Evolutionary conservation across 129 eudicot species (phyloP).

Genomic region (Mikania micrantha): DNA sequence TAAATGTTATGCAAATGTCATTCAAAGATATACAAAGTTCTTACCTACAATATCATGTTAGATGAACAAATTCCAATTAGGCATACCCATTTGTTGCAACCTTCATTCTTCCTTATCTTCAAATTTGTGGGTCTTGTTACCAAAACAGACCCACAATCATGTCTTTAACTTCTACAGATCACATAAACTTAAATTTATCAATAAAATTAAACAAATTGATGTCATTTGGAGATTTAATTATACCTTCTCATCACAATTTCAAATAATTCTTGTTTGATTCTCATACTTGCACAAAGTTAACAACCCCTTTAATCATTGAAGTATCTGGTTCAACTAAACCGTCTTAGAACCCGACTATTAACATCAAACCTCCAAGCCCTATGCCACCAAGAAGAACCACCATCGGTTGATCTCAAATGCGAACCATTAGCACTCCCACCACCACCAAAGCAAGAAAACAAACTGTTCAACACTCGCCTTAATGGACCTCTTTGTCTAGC

Average conservation of each 20-base stretch:
- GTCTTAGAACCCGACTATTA: slow-evolving; percentile 2
- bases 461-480: slow-evolving; percentile 43
- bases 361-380: slow-evolving; percentile 11
- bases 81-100: slow-evolving; percentile 8
- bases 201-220: background rate
- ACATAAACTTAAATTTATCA: background rate
- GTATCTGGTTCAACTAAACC: background rate
- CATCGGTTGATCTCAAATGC: slow-evolving; percentile 24
- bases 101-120: slow-evolving; percentile 8
- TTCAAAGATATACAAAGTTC: background rate
- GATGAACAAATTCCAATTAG: background rate
- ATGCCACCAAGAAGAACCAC: slow-evolving; percentile 19
- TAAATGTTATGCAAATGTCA: slow-evolving; percentile 7
- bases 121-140: background rate
- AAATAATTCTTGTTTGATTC: background rate
- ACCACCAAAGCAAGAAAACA: slow-evolving; percentile 70
- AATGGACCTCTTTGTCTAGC: slow-evolving; percentile 52
- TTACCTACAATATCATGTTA: slow-evolving; percentile 6
- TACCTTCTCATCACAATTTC: slow-evolving; percentile 13
- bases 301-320: background rate
- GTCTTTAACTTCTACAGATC: background rate
- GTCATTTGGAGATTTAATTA: background rate
- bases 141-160: background rate
- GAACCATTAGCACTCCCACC: slow-evolving; percentile 28
- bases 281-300: slow-evolving; percentile 8